Base-by-base conservation (phyloP, 1,284 basidiomycete species). In the Cutaneotrichosporon daszewskae region DNA sequence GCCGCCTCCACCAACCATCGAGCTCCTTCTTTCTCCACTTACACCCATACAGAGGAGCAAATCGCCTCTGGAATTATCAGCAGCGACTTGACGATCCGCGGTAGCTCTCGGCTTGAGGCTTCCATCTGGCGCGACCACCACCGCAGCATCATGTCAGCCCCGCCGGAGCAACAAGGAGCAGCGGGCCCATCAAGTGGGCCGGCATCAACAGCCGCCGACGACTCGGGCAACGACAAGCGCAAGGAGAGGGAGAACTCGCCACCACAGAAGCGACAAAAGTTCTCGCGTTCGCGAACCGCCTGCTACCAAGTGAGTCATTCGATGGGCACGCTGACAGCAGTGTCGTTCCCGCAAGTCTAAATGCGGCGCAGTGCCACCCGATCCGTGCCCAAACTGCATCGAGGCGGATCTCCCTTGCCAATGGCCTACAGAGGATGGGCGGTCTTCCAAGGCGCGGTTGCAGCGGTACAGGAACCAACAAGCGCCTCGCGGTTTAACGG, bases 371-470 rank as follows among this genome's bases (percentile, higher is more conserved):
- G 32, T 23, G 2, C 54, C 56, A 6, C 57, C 58, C 12, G 53
- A 43, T 19, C 51, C 58, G 19, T 60, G 58, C 20, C 45, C 49
- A 8, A 60, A 52, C 38, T 60, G 58, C 32, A 33, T 60, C 37
- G 47, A 54, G 32, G 54, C 49, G 6, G 45, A 51, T 8, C 14
- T 58, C 13, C 32, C 35, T 3, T 60, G 58, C 26, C 32, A 32
- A 17, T 60, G 58, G 58, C 58, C 58, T 14, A 49, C 46, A 0
- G 51, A 51, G 26, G 58, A 60, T 26, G 58, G 58, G 13, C 41
- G 58, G 18, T 55, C 52, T 2, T 41, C 47, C 10, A 47, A 55
- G 34, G 54, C 54, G 11, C 37, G 56, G 12, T 40, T 51, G 37
- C 40, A 51, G 43, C 40, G 52, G 20, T 47, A 43, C 25, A 37